A percentile compares a stretch with the other conserved stretches of the same genome.
Conservation (phyloP, 331 rosid species). For the Acacia concinna region DNA sequence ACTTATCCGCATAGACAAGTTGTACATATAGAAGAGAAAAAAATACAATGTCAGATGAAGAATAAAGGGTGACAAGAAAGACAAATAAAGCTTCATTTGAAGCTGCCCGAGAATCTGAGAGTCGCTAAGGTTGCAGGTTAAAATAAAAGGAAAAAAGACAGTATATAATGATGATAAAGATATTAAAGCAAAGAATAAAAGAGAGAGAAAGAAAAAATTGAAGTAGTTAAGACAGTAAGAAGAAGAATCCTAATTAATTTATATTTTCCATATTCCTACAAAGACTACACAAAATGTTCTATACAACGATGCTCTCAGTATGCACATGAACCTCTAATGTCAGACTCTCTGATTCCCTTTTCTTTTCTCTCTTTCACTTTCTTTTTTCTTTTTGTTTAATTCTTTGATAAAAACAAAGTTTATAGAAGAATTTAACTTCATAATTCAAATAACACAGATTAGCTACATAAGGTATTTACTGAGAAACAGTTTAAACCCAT, state of each 20-base stretch:
- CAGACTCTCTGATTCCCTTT: slow-evolving; percentile 74
- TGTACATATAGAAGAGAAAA: slow-evolving; percentile 17
- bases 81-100: slow-evolving; percentile 40
- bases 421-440: not conserved
- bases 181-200: slow-evolving; percentile 31
- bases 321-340: slow-evolving; percentile 87
- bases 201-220: slow-evolving; percentile 17
- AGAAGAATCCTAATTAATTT: slow-evolving; percentile 75
- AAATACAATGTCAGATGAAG: slow-evolving; percentile 27
- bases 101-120: slow-evolving; percentile 40
- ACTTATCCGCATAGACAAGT: slow-evolving; percentile 5
- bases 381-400: slow-evolving; percentile 30
- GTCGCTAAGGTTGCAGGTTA: slow-evolving; percentile 29
- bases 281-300: slow-evolving; percentile 44
- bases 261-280: slow-evolving; percentile 61
- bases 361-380: slow-evolving; percentile 31
- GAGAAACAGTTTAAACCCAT: too few relatives aligned
- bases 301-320: slow-evolving; percentile 45
- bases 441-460: not conserved
- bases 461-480: not conserved
- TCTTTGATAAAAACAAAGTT: not conserved
- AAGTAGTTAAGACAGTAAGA: slow-evolving; percentile 40
- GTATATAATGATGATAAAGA: slow-evolving; percentile 41
- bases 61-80: slow-evolving; percentile 34
- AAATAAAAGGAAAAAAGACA: slow-evolving; percentile 36